These are phyloP conservation scores for Ceraceosorus guamensis DNA, from an alignment of 1,284 basidiomycete genomes.

Conservation along the genomic window DNA sequence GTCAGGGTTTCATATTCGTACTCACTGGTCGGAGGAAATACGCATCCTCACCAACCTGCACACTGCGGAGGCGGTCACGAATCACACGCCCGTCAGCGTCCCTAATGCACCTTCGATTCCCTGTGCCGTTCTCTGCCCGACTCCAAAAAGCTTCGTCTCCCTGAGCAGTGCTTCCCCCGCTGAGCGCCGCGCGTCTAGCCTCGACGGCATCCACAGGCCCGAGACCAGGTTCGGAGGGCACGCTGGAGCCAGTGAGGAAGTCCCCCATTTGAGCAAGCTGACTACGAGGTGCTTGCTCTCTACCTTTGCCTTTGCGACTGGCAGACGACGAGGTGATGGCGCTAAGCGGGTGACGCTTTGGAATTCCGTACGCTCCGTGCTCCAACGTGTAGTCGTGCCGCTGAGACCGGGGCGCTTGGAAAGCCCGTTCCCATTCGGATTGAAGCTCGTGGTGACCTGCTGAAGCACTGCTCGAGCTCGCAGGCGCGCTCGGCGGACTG, in stretches of 20 bases:
- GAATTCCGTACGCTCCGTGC: conserved; percentile 51
- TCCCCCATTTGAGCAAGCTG: conserved; percentile 42
- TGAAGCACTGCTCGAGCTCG: too few species aligned
- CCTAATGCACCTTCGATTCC: conserved; percentile 21
- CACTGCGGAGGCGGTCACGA: conserved; percentile 51
- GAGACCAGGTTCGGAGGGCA: background rate
- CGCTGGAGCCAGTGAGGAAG: conserved; percentile 23
- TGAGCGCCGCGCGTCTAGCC: conserved; percentile 1
- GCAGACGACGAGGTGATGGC: conserved; percentile 15
- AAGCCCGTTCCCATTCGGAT: background rate
- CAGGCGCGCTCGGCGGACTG: too few species aligned
- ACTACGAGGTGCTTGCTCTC: conserved; percentile 30
- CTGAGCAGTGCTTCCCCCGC: conserved; percentile 8
- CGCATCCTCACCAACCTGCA: conserved; percentile 75
- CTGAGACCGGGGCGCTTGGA: background rate
- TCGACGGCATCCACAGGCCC: conserved; percentile 1
- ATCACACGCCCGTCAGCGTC: conserved; percentile 36
- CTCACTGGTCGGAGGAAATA: conserved; percentile 63
- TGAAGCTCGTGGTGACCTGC: background rate
- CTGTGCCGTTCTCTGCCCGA: background rate
- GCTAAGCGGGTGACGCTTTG: conserved; percentile 44
- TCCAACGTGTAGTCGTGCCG: conserved; percentile 24
- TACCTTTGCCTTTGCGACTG: conserved; percentile 20
- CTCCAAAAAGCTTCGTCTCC: conserved; percentile 1
- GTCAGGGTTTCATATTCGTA: too few species aligned